phyloP scores from a whole-genome alignment of 176 grass and related monocot genomes.

The Triticum turgidum region DNA sequence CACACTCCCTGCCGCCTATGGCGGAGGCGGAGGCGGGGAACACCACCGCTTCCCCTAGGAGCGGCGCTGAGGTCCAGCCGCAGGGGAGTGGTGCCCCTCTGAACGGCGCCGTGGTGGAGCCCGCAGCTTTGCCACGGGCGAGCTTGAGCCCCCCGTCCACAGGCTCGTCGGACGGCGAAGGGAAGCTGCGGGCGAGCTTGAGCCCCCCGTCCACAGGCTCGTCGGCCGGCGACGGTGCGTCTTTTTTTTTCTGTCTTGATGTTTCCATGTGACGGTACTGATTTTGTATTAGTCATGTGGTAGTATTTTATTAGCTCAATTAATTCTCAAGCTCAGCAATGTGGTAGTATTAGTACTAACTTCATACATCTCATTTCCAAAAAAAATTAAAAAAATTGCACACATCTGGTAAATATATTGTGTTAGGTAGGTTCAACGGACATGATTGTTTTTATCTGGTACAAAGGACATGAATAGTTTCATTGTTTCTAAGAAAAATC shows the following conservation, averaged over 20 bases:
- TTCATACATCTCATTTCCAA: background rate
- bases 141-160: constrained; percentile 32
- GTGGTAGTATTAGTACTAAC: background rate
- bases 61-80: background rate
- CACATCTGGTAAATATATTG: too few relatives aligned
- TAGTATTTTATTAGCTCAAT: background rate
- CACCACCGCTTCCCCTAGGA: background rate
- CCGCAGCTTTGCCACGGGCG: constrained; percentile 9
- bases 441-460: background rate
- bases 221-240: constrained; percentile 20
- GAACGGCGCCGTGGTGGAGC: background rate
- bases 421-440: background rate
- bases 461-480: background rate
- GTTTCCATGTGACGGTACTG: background rate
- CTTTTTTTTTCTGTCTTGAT: background rate
- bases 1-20: constrained; percentile 46
- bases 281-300: background rate
- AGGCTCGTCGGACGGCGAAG: constrained; percentile 25
- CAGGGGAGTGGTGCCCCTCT: background rate
- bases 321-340: background rate
- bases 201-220: constrained; percentile 14
- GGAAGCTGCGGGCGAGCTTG: background rate
- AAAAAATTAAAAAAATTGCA: too few relatives aligned
- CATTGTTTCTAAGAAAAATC: background rate
- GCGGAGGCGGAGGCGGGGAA: background rate